Evolutionary conservation across 805 yeast species (phyloP), one percentile per base, ranked within the genome.

Genomic region (Metschnikowia noctiluminum): DNA sequence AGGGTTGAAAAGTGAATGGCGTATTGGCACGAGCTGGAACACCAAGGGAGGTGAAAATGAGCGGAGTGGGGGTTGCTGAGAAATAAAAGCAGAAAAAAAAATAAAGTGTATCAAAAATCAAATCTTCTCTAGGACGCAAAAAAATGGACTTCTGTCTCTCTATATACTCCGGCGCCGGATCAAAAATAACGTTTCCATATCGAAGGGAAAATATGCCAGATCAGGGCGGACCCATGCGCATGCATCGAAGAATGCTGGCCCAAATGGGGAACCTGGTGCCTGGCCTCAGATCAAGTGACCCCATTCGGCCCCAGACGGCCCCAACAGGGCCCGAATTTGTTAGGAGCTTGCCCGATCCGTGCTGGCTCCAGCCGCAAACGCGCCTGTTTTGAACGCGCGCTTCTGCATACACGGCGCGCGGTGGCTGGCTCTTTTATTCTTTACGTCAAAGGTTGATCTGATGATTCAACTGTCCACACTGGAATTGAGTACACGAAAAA

Each of bases 201-300:
- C 26, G 14, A 7, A 28, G 32, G 31, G n/a, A 28, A 28, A 9
- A 28, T 21, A 15, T 11, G 27, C 38, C 38, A 37, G 42, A 45
- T 45, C 52, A 42, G 49, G 45, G 42, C 49, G 31, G 46, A 34
- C 28, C 34, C 35, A 31, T 15, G 7, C 38, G 32, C 16, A 38
- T 38, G 38, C 27, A 38, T 42, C 40, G 44, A 49, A 45, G 30
- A 26, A 32, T 45, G 45, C 42, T 43, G 28, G 51, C 45, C 46
- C 27, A 40, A 32, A 35, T 28, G 26, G 31, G 40, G 13, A 32
- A 31, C 34, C 37, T 44, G 35, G 34, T 42, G 42, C n/a, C 38
- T 10, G 32, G 32, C 3, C 21, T 11, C 36, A 30, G 43, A 31
- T 31, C 14, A 15, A 10, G n/a, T 3, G 14, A 2, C 16, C 39